Conservation (phyloP, 352 stramenopile genomes). For the Globisporangium rhizosaccharum region DNA sequence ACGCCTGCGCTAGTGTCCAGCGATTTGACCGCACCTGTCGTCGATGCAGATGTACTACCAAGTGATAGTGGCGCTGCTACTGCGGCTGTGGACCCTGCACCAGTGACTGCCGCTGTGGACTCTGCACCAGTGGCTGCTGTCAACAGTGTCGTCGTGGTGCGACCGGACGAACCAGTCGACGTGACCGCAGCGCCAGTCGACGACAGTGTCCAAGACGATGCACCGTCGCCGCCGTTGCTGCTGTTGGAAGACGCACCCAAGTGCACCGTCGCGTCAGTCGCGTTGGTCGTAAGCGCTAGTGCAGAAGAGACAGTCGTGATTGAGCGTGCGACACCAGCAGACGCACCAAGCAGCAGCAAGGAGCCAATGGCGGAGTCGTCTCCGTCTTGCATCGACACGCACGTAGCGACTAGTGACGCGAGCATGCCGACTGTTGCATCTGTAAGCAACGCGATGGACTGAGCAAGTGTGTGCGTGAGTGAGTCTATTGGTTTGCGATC, state of each 20-base stretch:
- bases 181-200: too few relatives aligned
- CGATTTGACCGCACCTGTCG: too few relatives aligned
- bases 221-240: too few relatives aligned
- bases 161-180: too few relatives aligned
- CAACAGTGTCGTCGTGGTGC: too few relatives aligned
- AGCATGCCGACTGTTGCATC: not conserved
- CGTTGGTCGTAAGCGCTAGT: not conserved
- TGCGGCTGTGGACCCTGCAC: not conserved
- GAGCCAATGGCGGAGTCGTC: not conserved
- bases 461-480: not conserved
- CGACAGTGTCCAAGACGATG: too few relatives aligned
- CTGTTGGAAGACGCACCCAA: not conserved
- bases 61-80: not conserved
- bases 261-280: not conserved
- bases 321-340: too few relatives aligned
- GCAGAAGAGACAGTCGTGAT: not conserved
- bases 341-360: not conserved
- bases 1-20: too few relatives aligned
- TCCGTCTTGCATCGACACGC: not conserved
- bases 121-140: too few relatives aligned
- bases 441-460: too few relatives aligned
- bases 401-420: not conserved
- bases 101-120: not conserved
- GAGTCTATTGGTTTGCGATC: not conserved
- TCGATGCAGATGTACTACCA: too few relatives aligned